Evolutionary conservation across 1,284 basidiomycete species (phyloP), one percentile per base, ranked within the genome.

Genomic region (Trichosporon inkin): DNA sequence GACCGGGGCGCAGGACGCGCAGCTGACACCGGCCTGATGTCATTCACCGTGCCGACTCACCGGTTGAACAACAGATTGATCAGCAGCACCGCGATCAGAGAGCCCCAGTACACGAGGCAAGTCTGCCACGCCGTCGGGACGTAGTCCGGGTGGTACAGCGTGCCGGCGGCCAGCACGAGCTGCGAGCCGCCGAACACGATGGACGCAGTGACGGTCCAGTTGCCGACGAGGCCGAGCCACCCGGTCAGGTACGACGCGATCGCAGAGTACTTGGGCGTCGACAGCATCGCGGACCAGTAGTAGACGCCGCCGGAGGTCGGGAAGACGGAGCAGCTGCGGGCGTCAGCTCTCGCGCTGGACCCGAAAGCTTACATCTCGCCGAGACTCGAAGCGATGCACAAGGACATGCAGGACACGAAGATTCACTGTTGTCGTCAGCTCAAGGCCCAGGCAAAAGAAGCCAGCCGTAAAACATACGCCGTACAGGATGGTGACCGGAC

Each of bases 171-270:
- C 39, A 81, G 71, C 56, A 81, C 80, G 10, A 81, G 71, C 63
- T 81, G 80, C 16, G 78, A 72, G 8, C 79, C 79, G 3, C 80
- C 80, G 61, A 81, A 81, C 49, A 77, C 79, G 72, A 82, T 81
- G 6, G 80, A 81, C 1, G 80, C 74, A 0, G 77, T 78, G 39
- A 78, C 77, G 73, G 79, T 80, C 77, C 79, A 79, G 65, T 82
- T 82, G 38, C 80, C 81, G 6, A 81, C 79, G 1, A 80, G 68
- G 16, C 76, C 77, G 10, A 82, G 68, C 80, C 80, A 81, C 10
- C 81, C 81, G 2, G 80, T 80, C 47, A 81, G 71, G 68, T 80
- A 82, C 32, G 71, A 76, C 10, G 79, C 66, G 58, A 80, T 66
- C 0, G 78, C 71, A 10, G 76, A 74, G 71, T 80, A 82, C 49